Percentiles rank a stretch among this genome's conserved stretches.
Evolutionary conservation across 2,329 filamentous ascomycete genomes (phyloP).

Genomic region (Exophiala viscosa): DNA sequence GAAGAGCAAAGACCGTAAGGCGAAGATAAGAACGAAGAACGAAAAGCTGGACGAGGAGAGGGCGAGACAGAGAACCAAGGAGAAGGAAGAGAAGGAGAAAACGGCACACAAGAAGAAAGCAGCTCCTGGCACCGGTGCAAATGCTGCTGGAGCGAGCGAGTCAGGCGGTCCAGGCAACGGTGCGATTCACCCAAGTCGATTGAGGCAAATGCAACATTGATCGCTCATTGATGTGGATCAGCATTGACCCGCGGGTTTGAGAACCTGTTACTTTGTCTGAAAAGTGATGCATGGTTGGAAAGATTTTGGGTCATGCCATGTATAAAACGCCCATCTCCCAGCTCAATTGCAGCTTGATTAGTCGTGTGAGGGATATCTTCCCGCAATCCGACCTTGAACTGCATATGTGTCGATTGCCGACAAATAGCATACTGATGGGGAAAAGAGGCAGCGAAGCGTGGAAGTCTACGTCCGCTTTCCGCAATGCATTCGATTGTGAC

Average conservation of each 20-base stretch:
- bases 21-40: conserved; percentile 84
- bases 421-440: neutral
- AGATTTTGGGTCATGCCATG: conserved; percentile 12
- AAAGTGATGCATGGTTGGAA: conserved; percentile 1
- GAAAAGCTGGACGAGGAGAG: conserved; percentile 71
- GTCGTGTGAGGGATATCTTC: conserved; percentile 12
- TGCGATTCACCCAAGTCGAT: conserved; percentile 45
- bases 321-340: conserved; percentile 5
- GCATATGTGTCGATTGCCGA: neutral
- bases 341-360: conserved; percentile 20
- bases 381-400: neutral
- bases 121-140: conserved; percentile 27
- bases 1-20: conserved; percentile 66
- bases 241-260: neutral
- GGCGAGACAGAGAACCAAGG: conserved; percentile 46
- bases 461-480: conserved; percentile 23
- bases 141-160: conserved; percentile 8
- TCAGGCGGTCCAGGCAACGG: conserved; percentile 31
- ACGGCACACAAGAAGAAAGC: conserved; percentile 35
- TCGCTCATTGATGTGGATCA: neutral
- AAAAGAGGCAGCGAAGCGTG: conserved; percentile 16
- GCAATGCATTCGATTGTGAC: conserved; percentile 11
- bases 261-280: neutral
- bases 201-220: conserved; percentile 33
- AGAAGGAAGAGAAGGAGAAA: conserved; percentile 31